Evolutionary conservation across 2,329 filamentous ascomycete species (phyloP), one percentile per base, ranked within the genome.

Genomic region (Nothomitra cinnamomea): DNA sequence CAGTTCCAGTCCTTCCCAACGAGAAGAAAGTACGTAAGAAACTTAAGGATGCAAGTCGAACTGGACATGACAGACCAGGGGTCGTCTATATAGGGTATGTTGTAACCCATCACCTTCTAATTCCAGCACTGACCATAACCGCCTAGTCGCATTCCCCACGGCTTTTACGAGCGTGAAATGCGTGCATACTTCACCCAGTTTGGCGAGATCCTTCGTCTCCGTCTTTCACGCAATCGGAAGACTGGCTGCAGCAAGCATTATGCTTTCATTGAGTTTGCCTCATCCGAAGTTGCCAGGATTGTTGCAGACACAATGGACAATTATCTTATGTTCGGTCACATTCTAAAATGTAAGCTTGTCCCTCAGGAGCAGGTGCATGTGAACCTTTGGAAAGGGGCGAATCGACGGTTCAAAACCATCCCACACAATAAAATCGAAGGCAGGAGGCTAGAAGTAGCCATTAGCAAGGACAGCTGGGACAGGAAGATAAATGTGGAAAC

Each of bases 161-260:
- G 92, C 70, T 98, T 98, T 79, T 96, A 90, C 75, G 92, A 98
- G 71, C 79, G 88, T 63, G 85, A 96, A 70, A 94, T 98, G 84
- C 81, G 80, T 61, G 80, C 82, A 59, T 98, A 96, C 74, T 94
- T 96, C 65, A 78, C 81, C 53, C 92, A 98, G 68, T 98, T 98
- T 61, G 92, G 92, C 60, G 73, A 79, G 13, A 87, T 98, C 61
- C 78, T 74, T 52, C 80, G 74, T 54, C 75, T 95, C 55, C 82
- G 90, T 58, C 76, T 98, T 45, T 92, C 88, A 25, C 83, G 92
- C 62, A 96, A 95, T 75, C 87, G 85, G 69, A 84, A 84, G 67
- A 96, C 89, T 1, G 92, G 92, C 54, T 80, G 80, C 55, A 88
- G 85, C 66, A 94, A 92, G 73, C 92, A 96, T 73, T 94, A 85